Base-by-base conservation (phyloP, 2,329 filamentous ascomycete species). In the Amylocarpus encephaloides region DNA sequence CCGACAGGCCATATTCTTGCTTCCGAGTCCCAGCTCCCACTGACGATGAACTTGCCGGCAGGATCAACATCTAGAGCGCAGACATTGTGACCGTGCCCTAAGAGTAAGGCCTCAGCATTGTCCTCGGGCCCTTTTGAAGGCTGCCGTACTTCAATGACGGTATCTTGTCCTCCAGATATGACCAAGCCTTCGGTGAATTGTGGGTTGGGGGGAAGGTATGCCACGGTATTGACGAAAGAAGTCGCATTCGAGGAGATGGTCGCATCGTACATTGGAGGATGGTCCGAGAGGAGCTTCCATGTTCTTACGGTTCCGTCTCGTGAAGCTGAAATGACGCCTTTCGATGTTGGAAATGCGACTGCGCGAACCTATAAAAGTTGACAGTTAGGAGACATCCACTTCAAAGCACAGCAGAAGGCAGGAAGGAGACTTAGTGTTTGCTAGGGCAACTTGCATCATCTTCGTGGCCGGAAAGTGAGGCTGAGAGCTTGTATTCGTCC, bases 1-100 rank as follows among this genome's bases (percentile, higher is more conserved):
- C 80, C 80, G n/a, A 93, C 73, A 55, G 77, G 78, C 93, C 93
- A 98, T 46, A 97, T 72, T 48, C 89, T 84, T 26, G 89, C 91
- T 57, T 90, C 86, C 29, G 81, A 81, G 68, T 98, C 93, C 93
- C 93, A 98, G 62, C 91, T 88, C 30, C 92, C 93, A 58, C 92
- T 97, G 42, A 96, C 83, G 36, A 97, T 76, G 66, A 82, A 88
- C 41, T 73, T 79, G 1, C 84, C 85, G 52, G 83, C 78, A 1
- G 85, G 79, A 45, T 84, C 85, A 13, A 88, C 83, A 62, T 95
- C 88, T 40, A 98, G 71, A 7, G 91, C 79, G 67, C 92, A 96
- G 41, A 98, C 83, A 62, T 97, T 97, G 66, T 86, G 80, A 16
- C 80, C 77, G 66, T 98, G 93, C 11, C 93, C 92, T 45, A 95